Percentiles rank a stretch among this genome's conserved stretches.
These are phyloP conservation scores for Tetrahymena elliotti DNA, from an alignment of 73 alveolate species.

Conservation along the genomic window DNA sequence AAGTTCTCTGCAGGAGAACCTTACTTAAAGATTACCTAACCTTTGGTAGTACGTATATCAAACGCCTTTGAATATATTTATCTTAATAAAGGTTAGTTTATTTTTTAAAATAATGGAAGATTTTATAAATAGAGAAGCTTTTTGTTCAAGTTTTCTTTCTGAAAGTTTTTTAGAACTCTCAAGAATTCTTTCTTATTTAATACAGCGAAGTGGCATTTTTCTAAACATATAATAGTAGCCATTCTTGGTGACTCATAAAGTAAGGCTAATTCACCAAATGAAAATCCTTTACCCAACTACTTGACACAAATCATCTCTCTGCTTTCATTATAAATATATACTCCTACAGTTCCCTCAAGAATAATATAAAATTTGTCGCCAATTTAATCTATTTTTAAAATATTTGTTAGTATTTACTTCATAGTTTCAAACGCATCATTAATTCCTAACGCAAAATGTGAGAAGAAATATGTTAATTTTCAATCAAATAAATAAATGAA, in stretches of 20 bases:
- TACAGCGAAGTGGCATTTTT: not conserved
- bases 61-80: not conserved
- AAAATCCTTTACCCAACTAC: not conserved
- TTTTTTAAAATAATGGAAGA: not conserved
- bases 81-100: not conserved
- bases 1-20: not conserved
- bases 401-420: not conserved
- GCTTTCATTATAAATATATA: not conserved
- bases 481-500: too few species aligned
- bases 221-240: slow-evolving; percentile 3
- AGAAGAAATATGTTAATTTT: too few species aligned
- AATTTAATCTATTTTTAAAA: not conserved
- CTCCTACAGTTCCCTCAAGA: not conserved
- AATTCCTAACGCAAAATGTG: not conserved
- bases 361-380: not conserved
- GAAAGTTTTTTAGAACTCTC: not conserved
- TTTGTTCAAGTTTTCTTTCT: not conserved
- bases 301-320: not conserved
- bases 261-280: not conserved
- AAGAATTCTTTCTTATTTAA: not conserved
- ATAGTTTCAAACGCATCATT: not conserved
- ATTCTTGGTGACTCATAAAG: slow-evolving; percentile 3
- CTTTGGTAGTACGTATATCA: not conserved
- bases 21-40: not conserved
- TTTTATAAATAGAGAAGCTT: not conserved